These are phyloP conservation scores for Nematocida displodere DNA, from an alignment of 371 early-diverging fungal species.

Conservation along the genomic window DNA sequence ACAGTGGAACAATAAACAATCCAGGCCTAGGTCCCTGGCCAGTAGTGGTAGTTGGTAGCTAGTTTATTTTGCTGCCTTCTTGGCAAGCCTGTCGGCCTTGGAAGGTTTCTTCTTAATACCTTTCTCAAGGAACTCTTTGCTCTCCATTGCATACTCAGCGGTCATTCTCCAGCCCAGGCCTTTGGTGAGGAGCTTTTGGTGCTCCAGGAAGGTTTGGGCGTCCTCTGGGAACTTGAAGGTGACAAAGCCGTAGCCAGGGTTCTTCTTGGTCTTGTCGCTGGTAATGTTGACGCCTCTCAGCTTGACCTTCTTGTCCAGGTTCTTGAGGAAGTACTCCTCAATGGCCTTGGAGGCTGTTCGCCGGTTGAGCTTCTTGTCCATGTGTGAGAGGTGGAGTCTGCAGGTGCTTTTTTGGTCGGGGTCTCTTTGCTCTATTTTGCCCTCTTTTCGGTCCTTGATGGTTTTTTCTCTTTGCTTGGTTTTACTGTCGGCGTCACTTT, in stretches of 20 bases:
- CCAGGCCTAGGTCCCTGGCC: too few relatives aligned
- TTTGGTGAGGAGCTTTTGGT: conserved; percentile 25
- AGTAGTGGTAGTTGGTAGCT: too few relatives aligned
- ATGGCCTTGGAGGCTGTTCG: conserved; percentile 49
- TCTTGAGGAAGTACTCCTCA: conserved; percentile 41
- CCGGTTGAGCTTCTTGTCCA: conserved; percentile 57
- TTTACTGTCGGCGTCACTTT: conserved; percentile 44
- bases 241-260: conserved; percentile 63
- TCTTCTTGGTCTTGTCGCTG: conserved; percentile 49
- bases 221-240: conserved; percentile 57
- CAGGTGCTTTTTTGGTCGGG: conserved; percentile 25
- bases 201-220: conserved; percentile 52
- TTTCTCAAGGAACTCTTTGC: conserved; percentile 51
- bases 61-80: conserved; percentile 18
- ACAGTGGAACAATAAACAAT: too few relatives aligned
- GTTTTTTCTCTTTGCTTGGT: conserved; percentile 23
- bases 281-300: conserved; percentile 51
- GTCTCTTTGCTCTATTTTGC: conserved; percentile 14
- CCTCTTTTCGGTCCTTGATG: conserved; percentile 33
- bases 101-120: conserved; percentile 52
- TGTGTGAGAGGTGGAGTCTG: conserved; percentile 58
- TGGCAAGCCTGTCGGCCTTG: conserved; percentile 27
- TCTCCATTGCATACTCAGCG: conserved; percentile 53
- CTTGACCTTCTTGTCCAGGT: conserved; percentile 48
- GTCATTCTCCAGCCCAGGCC: conserved; percentile 42